phyloP scores from a whole-genome alignment of 2,329 filamentous ascomycete species.

The Gaeumannomyces tritici region DNA sequence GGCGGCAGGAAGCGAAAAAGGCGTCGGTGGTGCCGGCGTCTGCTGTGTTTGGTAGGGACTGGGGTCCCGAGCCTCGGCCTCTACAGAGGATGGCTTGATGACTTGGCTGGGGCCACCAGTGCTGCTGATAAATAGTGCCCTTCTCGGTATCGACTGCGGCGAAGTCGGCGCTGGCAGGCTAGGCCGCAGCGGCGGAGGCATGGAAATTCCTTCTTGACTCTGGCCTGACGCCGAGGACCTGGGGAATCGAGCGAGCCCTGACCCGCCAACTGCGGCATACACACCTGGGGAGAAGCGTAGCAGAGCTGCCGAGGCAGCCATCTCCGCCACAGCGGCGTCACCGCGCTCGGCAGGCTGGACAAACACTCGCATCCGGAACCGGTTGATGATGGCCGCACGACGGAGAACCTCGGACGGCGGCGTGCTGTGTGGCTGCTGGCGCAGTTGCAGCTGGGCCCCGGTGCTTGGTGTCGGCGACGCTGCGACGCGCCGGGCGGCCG shows the following conservation, averaged over 20 bases:
- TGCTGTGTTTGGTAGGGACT: not conserved
- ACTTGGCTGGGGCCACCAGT: not conserved
- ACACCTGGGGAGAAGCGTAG: constrained; percentile 15
- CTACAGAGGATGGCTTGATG: not conserved
- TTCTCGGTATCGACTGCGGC: not conserved
- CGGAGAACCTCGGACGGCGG: constrained; percentile 37
- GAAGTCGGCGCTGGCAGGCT: not conserved
- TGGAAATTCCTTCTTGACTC: not conserved
- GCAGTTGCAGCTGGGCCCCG: not conserved
- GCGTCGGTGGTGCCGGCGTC: not conserved
- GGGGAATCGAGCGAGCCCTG: not conserved
- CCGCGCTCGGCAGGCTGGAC: constrained; percentile 22
- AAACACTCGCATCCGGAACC: constrained; percentile 38
- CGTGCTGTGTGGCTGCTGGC: constrained; percentile 5
- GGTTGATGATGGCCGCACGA: constrained; percentile 58
- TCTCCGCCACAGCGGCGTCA: constrained; percentile 19
- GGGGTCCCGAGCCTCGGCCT: too few relatives aligned
- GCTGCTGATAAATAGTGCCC: not conserved
- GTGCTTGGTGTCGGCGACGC: not conserved
- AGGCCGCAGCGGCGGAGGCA: not conserved
- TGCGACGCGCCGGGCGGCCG: constrained; percentile 20
- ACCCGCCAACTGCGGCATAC: constrained; percentile 19
- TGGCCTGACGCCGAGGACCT: not conserved
- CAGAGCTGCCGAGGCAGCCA: constrained; percentile 22
- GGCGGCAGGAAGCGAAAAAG: not conserved